Percentiles rank a stretch among this genome's conserved stretches.
Conservation (phyloP, 176 grass and related monocot genomes). For the Pharus latifolius region DNA sequence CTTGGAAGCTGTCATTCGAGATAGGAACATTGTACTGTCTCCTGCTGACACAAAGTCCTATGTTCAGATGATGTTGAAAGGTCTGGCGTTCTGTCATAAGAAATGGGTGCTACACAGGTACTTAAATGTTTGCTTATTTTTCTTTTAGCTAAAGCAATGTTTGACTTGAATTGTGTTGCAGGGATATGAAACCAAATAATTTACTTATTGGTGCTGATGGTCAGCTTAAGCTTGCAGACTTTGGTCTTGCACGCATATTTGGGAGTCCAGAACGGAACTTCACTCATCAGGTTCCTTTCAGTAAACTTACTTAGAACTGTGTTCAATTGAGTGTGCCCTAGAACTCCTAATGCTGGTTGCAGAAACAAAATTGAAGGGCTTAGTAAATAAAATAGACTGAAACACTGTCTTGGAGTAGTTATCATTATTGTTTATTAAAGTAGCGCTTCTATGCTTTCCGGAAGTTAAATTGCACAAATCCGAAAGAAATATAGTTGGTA, state of each 20-base stretch:
- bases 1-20: slow-evolving; percentile 90
- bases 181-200: slow-evolving; percentile 99
- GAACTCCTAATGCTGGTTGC: not conserved
- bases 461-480: too few relatives aligned
- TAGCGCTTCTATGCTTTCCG: too few relatives aligned
- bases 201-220: slow-evolving; percentile 83
- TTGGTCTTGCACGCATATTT: slow-evolving; percentile 90
- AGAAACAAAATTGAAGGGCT: slow-evolving; percentile 4
- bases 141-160: not conserved
- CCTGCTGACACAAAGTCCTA: slow-evolving; percentile 93
- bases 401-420: not conserved
- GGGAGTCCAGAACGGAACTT: slow-evolving; percentile 89
- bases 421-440: slow-evolving; percentile 5
- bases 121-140: slow-evolving; percentile 13
- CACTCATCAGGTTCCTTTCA: slow-evolving; percentile 78
- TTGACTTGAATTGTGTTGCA: slow-evolving; percentile 30
- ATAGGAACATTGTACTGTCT: slow-evolving; percentile 76
- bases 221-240: slow-evolving; percentile 93
- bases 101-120: slow-evolving; percentile 99
- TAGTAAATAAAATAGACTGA: too few relatives aligned
- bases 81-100: slow-evolving; percentile 82
- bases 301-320: not conserved
- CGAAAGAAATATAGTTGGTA: too few relatives aligned
- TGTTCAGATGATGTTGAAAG: slow-evolving; percentile 95
- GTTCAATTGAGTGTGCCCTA: not conserved